phyloP scores from a whole-genome alignment of 2,329 filamentous ascomycete genomes.

The Sphaerostilbella broomeana region DNA sequence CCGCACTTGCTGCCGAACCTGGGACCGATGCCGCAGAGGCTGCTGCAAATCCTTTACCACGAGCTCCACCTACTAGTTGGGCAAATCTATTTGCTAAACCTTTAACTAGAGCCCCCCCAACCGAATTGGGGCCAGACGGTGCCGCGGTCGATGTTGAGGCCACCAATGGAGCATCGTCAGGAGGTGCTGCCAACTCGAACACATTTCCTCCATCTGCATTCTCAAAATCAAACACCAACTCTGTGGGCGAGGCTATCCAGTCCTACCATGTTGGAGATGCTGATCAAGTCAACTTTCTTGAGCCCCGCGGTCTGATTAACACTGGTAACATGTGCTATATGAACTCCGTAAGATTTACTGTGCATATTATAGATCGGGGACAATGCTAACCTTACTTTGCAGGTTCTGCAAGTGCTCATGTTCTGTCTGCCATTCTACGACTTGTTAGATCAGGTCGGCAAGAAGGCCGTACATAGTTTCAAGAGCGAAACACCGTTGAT shows the following conservation, averaged over 20 bases:
- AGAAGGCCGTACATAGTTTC: slow-evolving; percentile 80
- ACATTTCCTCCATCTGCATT: slow-evolving; percentile 30
- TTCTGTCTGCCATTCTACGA: slow-evolving; percentile 93
- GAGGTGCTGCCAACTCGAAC: slow-evolving; percentile 12
- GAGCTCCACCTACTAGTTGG: slow-evolving; percentile 33
- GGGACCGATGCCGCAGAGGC: slow-evolving; percentile 11
- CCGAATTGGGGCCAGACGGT: slow-evolving; percentile 22
- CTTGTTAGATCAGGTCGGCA: slow-evolving; percentile 81
- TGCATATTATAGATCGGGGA: not conserved
- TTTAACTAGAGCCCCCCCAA: slow-evolving; percentile 16
- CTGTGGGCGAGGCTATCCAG: slow-evolving; percentile 69
- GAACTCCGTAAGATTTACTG: slow-evolving; percentile 77
- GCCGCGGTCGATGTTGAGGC: slow-evolving; percentile 13
- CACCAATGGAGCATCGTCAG: slow-evolving; percentile 21
- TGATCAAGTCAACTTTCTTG: slow-evolving; percentile 71
- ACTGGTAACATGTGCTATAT: slow-evolving; percentile 99
- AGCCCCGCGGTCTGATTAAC: slow-evolving; percentile 90
- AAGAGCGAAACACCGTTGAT: slow-evolving; percentile 91
- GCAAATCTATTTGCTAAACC: slow-evolving; percentile 34
- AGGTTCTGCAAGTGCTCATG: slow-evolving; percentile 92
- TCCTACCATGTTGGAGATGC: slow-evolving; percentile 62
- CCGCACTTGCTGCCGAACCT: slow-evolving; percentile 1
- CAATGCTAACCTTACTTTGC: slow-evolving; percentile 27
- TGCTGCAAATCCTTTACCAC: slow-evolving; percentile 21
- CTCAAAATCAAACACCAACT: slow-evolving; percentile 42